These are phyloP conservation scores for Hymenoscyphus fructigenus DNA, from an alignment of 2,329 filamentous ascomycete species.

Conservation along the genomic window DNA sequence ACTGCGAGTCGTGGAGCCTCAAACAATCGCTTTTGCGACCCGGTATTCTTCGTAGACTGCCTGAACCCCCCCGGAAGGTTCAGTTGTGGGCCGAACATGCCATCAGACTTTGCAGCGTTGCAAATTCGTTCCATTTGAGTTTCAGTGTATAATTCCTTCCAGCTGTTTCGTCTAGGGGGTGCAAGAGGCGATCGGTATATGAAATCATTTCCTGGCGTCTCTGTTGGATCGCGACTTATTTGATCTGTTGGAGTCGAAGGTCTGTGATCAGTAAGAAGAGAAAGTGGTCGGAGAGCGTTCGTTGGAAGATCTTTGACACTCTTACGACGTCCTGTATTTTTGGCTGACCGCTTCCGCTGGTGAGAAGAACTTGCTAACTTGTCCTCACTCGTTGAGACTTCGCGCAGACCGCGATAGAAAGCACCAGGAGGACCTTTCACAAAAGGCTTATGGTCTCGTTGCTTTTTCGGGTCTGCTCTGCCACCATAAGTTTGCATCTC, in stretches of 20 bases:
- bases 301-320: conserved; percentile 24
- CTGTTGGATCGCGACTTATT: background rate
- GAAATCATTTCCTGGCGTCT: conserved; percentile 21
- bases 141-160: conserved; percentile 31
- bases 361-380: conserved; percentile 9
- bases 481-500: conserved; percentile 12
- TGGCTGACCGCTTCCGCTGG: conserved; percentile 12
- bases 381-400: conserved; percentile 12
- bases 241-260: conserved; percentile 14
- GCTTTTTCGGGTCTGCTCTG: conserved; percentile 9
- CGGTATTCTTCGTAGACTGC: conserved; percentile 9
- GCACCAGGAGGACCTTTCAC: conserved; percentile 28
- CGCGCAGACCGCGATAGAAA: conserved; percentile 29
- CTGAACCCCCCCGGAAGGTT: background rate
- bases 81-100: conserved; percentile 18
- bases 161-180: conserved; percentile 28
- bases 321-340: conserved; percentile 3
- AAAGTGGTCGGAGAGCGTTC: conserved; percentile 27
- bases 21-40: conserved; percentile 21
- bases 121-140: conserved; percentile 23
- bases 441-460: conserved; percentile 18
- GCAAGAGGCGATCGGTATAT: conserved; percentile 33
- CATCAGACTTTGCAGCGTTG: conserved; percentile 26
- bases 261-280: conserved; percentile 22
- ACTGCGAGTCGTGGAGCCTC: conserved; percentile 24